Conservation (phyloP, 2,329 filamentous ascomycete genomes). For the Corinectria fuckeliana region DNA sequence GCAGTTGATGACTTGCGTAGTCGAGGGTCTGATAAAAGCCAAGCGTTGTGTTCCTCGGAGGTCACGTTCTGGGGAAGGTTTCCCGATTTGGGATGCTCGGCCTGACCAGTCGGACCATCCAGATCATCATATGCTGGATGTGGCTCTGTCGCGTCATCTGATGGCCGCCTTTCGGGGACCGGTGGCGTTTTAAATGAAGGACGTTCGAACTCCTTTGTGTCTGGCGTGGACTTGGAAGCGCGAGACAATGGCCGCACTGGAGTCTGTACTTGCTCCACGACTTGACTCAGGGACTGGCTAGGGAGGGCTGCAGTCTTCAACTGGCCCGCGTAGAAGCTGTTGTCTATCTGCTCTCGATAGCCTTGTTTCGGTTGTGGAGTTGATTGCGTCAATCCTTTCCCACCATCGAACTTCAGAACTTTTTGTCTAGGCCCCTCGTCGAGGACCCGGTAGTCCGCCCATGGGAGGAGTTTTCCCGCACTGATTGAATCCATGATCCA, state of each 20-base stretch:
- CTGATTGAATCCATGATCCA: slow-evolving; percentile 93
- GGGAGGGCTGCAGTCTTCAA: slow-evolving; percentile 53
- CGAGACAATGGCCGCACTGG: slow-evolving; percentile 15
- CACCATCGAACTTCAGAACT: slow-evolving; percentile 67
- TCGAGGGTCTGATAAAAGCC: slow-evolving; percentile 81
- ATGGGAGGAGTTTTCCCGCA: slow-evolving; percentile 81
- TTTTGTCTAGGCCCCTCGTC: slow-evolving; percentile 86
- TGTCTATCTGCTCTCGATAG: slow-evolving; percentile 82
- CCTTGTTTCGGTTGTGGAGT: slow-evolving; percentile 63
- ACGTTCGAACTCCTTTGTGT: background rate
- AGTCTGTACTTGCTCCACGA: slow-evolving; percentile 38
- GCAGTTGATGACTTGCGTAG: slow-evolving; percentile 89
- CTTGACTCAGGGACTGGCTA: slow-evolving; percentile 39
- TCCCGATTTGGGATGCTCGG: slow-evolving; percentile 1
- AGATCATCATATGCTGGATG: background rate
- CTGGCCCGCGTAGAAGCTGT: slow-evolving; percentile 83
- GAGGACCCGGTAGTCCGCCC: slow-evolving; percentile 83
- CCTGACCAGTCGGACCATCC: background rate
- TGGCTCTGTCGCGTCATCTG: background rate
- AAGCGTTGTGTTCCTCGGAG: slow-evolving; percentile 90
- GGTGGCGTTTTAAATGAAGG: slow-evolving; percentile 1
- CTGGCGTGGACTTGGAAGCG: background rate
- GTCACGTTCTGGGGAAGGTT: slow-evolving; percentile 69
- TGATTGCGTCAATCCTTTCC: slow-evolving; percentile 70
- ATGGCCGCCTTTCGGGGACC: background rate